Evolutionary conservation across 495 filamentous ascomycete genomes (phyloP).

Genomic region (Neurospora terricola): DNA sequence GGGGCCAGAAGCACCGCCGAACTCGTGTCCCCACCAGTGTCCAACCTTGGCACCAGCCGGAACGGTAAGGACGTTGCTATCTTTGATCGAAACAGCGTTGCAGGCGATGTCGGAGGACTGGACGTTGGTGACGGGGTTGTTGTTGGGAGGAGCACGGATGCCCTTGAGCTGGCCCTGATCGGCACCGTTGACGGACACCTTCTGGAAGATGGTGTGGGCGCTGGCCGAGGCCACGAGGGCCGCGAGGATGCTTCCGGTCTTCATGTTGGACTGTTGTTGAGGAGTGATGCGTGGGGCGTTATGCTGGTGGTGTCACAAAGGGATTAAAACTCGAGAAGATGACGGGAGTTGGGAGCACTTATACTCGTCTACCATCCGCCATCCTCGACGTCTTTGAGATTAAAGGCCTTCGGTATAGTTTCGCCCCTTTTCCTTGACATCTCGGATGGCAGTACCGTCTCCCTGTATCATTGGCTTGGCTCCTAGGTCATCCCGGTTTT

Average conservation of each 20-base stretch:
- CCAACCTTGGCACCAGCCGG: slow-evolving; percentile 36
- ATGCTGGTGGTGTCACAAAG: not conserved
- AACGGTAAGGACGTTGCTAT: slow-evolving; percentile 35
- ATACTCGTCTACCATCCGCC: not conserved
- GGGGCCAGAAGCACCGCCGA: slow-evolving; percentile 32
- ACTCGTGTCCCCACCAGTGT: slow-evolving; percentile 42
- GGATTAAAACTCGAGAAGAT: not conserved
- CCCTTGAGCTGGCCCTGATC: slow-evolving; percentile 44
- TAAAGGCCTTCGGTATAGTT: not conserved
- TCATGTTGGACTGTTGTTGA: slow-evolving; percentile 13
- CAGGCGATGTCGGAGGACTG: slow-evolving; percentile 29
- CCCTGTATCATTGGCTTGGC: not conserved
- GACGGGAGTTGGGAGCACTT: not conserved
- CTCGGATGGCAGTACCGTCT: not conserved
- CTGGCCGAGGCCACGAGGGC: slow-evolving; percentile 19
- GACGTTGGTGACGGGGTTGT: slow-evolving; percentile 32
- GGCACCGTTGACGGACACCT: slow-evolving; percentile 40
- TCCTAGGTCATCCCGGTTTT: not conserved
- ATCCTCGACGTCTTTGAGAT: not conserved
- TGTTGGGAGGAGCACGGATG: slow-evolving; percentile 38
- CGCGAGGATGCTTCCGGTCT: slow-evolving; percentile 16
- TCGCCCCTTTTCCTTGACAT: not conserved
- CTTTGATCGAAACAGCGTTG: slow-evolving; percentile 26
- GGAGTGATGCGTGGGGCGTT: not conserved
- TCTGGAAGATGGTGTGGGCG: slow-evolving; percentile 36